phyloP scores from a whole-genome alignment of 768 basidiomycete genomes.

The Suillus sp. region DNA sequence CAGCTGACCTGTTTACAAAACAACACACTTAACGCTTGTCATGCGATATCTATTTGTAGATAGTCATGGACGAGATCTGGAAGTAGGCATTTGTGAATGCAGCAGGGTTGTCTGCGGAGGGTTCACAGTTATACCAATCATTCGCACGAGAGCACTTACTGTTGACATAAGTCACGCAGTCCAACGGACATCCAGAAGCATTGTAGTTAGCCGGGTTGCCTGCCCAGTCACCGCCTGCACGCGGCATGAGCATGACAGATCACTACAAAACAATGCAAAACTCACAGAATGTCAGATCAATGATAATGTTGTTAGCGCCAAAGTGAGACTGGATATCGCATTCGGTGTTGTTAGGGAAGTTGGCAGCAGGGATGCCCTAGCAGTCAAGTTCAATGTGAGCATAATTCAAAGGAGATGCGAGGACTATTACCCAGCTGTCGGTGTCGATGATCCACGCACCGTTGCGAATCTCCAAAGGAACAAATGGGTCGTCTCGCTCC shows the following conservation, averaged over 20 bases:
- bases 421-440: constrained; percentile 32
- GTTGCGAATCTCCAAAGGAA: constrained; percentile 28
- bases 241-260: background rate
- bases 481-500: constrained; percentile 32
- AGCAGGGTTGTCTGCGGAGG: constrained; percentile 55
- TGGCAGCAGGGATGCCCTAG: constrained; percentile 36
- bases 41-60: constrained; percentile 41
- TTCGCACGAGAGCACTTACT: constrained; percentile 39
- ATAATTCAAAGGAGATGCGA: background rate
- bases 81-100: constrained; percentile 74
- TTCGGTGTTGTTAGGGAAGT: constrained; percentile 35
- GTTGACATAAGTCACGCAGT: constrained; percentile 36
- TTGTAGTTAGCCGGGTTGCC: constrained; percentile 44
- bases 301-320: constrained; percentile 36
- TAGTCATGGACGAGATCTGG: constrained; percentile 61
- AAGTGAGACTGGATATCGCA: constrained; percentile 43
- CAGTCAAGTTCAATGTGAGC: background rate
- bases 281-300: constrained; percentile 64
- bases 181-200: constrained; percentile 52
- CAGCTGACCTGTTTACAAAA: no score
- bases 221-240: constrained; percentile 61
- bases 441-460: constrained; percentile 27
- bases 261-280: constrained; percentile 12
- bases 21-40: background rate
- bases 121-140: background rate